Evolutionary conservation across 1,139 yeast genomes (phyloP), one percentile per base, ranked within the genome.

Genomic region (Saccharomyces hybrid): DNA sequence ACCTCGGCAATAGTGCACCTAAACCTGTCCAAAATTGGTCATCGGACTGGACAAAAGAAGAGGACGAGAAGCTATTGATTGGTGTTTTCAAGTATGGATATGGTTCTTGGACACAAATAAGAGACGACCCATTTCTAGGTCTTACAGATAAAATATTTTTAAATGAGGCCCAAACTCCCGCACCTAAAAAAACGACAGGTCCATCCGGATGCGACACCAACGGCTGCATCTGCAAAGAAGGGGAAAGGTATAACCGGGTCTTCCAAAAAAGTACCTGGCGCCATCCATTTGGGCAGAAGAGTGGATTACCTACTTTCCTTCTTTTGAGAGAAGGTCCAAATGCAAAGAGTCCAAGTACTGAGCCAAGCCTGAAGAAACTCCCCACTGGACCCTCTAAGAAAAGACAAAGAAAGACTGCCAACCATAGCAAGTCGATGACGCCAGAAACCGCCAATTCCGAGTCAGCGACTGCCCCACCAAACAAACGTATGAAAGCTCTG

Each of bases 61-160:
- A 95, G 68, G 99, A 95, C 70, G 86, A 90, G 47, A 86, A 84
- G 83, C 76, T 95, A 53, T 71, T 95, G 59, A 82, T 87, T 48
- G 99, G 99, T 60, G 87, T 93, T 31, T 80, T 82, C 67, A 90
- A 89, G 71, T 89, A 91, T 71, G 99, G 99, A 0, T 93, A 89
- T 67, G 99, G 99, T 21, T 86, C 96, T 0, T 95, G 99, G 99
- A 71, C 80, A 6, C 91, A 88, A 68, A 91, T 95, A 50, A 77
- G 99, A 67, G 99, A 93, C 71, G 99, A 95, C 72, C 98, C 98
- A 1, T 79, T 88, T 55, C 77, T 95, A 57, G 95, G 93, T 12
- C 77, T 95, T 60, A 88, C 90, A 59, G 89, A 89, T 64, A 91
- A 88, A 73, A 73, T 91, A 59, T 91, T 82, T 66, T 76, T 91